A percentile compares a stretch with the other conserved stretches of the same genome.
These are phyloP conservation scores for Gymnopus androsaceus DNA, from an alignment of 1,284 basidiomycete genomes.

Conservation along the genomic window DNA sequence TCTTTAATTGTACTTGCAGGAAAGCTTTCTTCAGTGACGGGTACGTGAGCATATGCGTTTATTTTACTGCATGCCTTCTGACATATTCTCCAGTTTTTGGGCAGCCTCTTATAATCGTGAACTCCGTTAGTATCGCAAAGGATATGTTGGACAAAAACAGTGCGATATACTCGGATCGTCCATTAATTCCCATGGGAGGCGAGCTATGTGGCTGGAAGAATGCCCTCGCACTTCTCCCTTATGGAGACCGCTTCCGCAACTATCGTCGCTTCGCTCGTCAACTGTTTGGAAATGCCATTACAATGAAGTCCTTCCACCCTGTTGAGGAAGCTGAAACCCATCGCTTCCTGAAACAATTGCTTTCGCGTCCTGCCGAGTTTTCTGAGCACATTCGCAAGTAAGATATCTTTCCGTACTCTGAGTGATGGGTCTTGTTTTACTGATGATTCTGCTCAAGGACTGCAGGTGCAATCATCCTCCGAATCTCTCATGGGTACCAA, in stretches of 20 bases:
- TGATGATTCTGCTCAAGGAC: slow-evolving; percentile 5
- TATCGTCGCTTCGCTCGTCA: slow-evolving; percentile 45
- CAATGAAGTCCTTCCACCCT: slow-evolving; percentile 19
- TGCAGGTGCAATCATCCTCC: slow-evolving; percentile 18
- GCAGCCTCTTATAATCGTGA: slow-evolving; percentile 27
- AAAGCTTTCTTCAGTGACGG: slow-evolving; percentile 12
- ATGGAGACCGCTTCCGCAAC: slow-evolving; percentile 42
- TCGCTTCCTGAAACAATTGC: slow-evolving; percentile 14
- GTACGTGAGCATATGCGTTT: too few species aligned
- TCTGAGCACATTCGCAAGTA: slow-evolving; percentile 18
- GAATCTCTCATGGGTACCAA: slow-evolving; percentile 20
- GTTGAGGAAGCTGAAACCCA: slow-evolving; percentile 19
- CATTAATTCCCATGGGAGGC: slow-evolving; percentile 22
- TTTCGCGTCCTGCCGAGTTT: slow-evolving; percentile 13
- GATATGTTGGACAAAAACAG: slow-evolving; percentile 30
- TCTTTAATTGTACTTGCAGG: slow-evolving; percentile 1
- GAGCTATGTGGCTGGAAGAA: slow-evolving; percentile 25
- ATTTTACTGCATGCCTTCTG: not conserved
- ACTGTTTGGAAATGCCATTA: slow-evolving; percentile 22
- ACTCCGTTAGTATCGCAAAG: slow-evolving; percentile 24
- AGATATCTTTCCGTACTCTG: not conserved
- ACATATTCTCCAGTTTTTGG: slow-evolving; percentile 18
- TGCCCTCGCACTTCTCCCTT: slow-evolving; percentile 23
- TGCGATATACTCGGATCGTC: slow-evolving; percentile 29
- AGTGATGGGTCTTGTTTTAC: not conserved